Conservation (phyloP, 208 protist genomes). For the Herpetomonas muscarum region DNA sequence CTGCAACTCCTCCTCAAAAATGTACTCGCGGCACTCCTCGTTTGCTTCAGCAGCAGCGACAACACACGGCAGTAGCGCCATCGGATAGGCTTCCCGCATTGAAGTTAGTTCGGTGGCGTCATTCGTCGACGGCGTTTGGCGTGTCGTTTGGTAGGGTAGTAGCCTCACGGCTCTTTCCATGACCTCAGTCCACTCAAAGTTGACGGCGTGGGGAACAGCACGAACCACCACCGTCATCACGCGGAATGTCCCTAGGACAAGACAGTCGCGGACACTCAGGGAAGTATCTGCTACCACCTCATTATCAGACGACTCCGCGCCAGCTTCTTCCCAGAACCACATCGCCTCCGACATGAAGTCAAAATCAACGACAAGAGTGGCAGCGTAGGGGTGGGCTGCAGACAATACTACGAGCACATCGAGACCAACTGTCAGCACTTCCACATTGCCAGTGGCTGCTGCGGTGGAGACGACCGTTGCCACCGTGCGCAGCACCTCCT, state of each 20-base stretch:
- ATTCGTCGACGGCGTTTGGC: neutral
- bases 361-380: constrained; percentile 60
- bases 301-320: constrained; percentile 9
- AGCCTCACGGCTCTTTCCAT: constrained; percentile 22
- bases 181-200: constrained; percentile 81
- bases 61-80: constrained; percentile 39
- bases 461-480: constrained; percentile 33
- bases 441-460: constrained; percentile 15
- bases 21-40: constrained; percentile 50
- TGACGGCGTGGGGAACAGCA: constrained; percentile 39
- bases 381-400: constrained; percentile 38
- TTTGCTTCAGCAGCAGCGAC: constrained; percentile 35
- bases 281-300: neutral
- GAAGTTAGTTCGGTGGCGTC: neutral
- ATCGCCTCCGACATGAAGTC: constrained; percentile 50
- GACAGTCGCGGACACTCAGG: constrained; percentile 13
- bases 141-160: neutral
- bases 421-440: constrained; percentile 25
- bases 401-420: constrained; percentile 33
- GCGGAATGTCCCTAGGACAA: constrained; percentile 49
- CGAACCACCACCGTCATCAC: constrained; percentile 66
- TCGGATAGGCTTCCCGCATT: constrained; percentile 4
- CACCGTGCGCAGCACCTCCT: constrained; percentile 24
- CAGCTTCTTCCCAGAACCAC: constrained; percentile 1
- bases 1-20: constrained; percentile 41